Percentiles rank a stretch among this genome's conserved stretches.
Evolutionary conservation across 108 stramenopile genomes (phyloP).

Genomic region (Nannochloropsis salina): DNA sequence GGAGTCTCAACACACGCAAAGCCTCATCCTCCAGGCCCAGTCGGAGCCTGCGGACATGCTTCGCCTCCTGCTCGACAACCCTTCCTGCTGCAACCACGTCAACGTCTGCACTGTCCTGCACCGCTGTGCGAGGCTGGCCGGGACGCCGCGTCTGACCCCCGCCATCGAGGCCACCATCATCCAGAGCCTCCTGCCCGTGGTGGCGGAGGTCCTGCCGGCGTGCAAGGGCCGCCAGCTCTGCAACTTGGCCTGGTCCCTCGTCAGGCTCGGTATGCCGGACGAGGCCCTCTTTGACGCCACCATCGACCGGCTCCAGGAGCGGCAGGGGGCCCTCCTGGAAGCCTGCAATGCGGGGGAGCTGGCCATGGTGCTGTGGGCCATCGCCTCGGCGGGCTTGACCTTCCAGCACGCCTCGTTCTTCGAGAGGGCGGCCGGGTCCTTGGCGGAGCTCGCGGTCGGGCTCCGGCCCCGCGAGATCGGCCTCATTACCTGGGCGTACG

Average conservation of each 20-base stretch:
- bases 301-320: neutral
- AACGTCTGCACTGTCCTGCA: slow-evolving; percentile 13
- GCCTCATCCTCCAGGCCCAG: neutral
- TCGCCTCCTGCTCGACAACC: slow-evolving; percentile 7
- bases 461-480: neutral
- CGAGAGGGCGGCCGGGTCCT: neutral
- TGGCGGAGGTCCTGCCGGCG: neutral
- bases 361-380: neutral
- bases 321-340: neutral
- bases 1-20: slow-evolving; percentile 17
- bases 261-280: neutral
- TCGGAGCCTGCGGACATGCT: neutral
- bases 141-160: neutral
- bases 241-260: neutral
- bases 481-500: neutral
- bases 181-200: neutral
- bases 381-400: neutral
- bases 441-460: neutral
- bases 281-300: neutral
- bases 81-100: neutral
- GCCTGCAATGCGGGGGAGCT: slow-evolving; percentile 14
- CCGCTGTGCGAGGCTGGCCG: neutral
- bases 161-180: neutral
- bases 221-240: slow-evolving; percentile 12
- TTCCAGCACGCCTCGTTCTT: neutral